A percentile compares a stretch with the other conserved stretches of the same genome.
phyloP scores from a whole-genome alignment of 768 basidiomycete genomes.

The Suillus hirtellus region DNA sequence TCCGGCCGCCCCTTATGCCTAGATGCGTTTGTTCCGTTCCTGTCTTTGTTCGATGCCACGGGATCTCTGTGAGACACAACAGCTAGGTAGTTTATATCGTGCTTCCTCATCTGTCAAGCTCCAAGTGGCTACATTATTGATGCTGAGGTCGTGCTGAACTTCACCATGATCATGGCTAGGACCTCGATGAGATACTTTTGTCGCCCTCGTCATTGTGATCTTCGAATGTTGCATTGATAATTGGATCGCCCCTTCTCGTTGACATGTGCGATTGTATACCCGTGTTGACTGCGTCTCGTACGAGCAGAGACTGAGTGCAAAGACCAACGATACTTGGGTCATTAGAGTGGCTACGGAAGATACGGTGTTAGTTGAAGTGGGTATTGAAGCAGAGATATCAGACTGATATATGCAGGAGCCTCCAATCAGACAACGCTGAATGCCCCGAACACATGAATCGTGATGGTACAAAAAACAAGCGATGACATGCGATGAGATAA shows the following conservation, averaged over 20 bases:
- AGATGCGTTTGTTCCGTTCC: too few relatives aligned
- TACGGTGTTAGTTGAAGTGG: not conserved
- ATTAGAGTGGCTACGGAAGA: not conserved
- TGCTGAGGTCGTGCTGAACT: not conserved
- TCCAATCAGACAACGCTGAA: not conserved
- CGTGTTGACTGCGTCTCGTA: not conserved
- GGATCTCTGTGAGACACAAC: too few relatives aligned
- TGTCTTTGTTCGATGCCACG: too few relatives aligned
- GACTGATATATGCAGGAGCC: not conserved
- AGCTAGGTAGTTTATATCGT: too few relatives aligned
- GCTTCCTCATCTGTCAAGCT: too few relatives aligned
- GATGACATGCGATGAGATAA: not conserved
- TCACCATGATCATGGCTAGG: not conserved
- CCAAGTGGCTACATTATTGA: too few relatives aligned
- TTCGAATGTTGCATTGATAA: not conserved
- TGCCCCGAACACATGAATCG: not conserved
- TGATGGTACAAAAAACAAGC: constrained; percentile 7
- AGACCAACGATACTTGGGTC: not conserved
- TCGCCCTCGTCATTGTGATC: too few relatives aligned
- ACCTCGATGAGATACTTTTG: not conserved
- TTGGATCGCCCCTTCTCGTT: not conserved
- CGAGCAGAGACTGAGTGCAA: not conserved
- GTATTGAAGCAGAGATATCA: not conserved
- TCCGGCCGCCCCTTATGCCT: too few relatives aligned
- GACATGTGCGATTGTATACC: not conserved